Percentiles rank a stretch among this genome's conserved stretches.
phyloP scores from a whole-genome alignment of 768 basidiomycete species.

The Cystobasidium onofrii region DNA sequence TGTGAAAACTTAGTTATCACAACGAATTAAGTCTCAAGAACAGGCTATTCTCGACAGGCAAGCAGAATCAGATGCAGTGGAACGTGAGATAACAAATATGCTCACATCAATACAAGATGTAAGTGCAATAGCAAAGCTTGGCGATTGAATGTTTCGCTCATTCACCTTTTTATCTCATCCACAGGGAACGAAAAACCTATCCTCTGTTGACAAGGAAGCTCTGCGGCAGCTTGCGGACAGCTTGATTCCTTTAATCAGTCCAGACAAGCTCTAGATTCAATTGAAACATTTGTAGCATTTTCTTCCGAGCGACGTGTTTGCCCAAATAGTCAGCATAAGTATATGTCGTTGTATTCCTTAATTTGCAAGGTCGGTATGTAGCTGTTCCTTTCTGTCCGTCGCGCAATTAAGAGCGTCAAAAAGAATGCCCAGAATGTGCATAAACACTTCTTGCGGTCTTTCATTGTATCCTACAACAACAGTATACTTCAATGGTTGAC shows the following conservation, averaged over 20 bases:
- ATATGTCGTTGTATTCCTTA: not conserved
- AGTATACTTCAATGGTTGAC: too few relatives aligned
- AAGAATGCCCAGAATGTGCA: too few relatives aligned
- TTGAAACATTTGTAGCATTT: too few relatives aligned
- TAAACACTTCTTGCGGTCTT: too few relatives aligned
- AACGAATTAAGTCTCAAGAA: not conserved
- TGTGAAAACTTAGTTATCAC: not conserved
- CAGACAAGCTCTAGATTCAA: constrained; percentile 10
- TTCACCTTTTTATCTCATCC: not conserved
- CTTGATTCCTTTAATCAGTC: not conserved
- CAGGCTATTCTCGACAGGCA: not conserved
- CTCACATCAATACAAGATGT: constrained; percentile 15
- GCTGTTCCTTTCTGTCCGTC: too few relatives aligned
- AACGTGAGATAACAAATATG: constrained; percentile 12
- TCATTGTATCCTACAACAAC: not conserved
- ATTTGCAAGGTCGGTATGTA: too few relatives aligned
- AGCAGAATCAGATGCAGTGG: constrained; percentile 9
- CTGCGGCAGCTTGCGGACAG: not conserved
- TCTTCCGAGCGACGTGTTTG: too few relatives aligned
- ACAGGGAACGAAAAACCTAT: constrained; percentile 9
- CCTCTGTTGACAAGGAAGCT: constrained; percentile 3
- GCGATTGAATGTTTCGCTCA: not conserved
- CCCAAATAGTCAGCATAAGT: not conserved
- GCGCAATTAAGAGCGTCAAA: too few relatives aligned
- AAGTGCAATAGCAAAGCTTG: not conserved